phyloP scores from a whole-genome alignment of 345 rosid genomes.

The Populus ilicifolia region DNA sequence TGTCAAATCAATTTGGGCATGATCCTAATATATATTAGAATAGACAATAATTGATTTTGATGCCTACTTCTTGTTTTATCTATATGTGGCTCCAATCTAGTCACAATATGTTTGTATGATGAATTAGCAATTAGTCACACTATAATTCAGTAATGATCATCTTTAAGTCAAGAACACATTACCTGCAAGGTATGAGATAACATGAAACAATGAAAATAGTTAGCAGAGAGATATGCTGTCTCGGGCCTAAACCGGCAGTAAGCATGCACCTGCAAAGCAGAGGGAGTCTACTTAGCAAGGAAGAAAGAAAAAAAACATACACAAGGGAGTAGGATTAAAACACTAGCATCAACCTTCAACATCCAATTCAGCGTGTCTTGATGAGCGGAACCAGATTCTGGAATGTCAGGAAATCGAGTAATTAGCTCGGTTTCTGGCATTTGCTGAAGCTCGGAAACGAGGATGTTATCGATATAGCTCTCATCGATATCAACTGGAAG shows the following conservation, averaged over 20 bases:
- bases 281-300: background rate
- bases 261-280: constrained; percentile 22
- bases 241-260: constrained; percentile 27
- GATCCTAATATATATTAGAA: too few relatives aligned
- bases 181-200: constrained; percentile 24
- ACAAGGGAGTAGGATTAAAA: background rate
- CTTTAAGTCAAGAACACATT: background rate
- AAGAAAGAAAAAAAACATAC: background rate
- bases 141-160: too few relatives aligned
- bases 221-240: constrained; percentile 31
- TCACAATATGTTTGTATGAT: too few relatives aligned
- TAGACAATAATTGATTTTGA: too few relatives aligned
- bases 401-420: constrained; percentile 3
- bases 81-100: too few relatives aligned
- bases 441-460: constrained; percentile 31
- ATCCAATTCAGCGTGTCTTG: constrained; percentile 38
- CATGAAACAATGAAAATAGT: constrained; percentile 39
- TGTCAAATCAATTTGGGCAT: too few relatives aligned
- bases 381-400: constrained; percentile 21
- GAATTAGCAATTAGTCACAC: too few relatives aligned
- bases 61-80: too few relatives aligned
- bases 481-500: constrained; percentile 11
- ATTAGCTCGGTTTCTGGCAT: constrained; percentile 12
- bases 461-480: constrained; percentile 12
- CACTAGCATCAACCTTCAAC: constrained; percentile 16